Evolutionary conservation across 176 grass and related monocot genomes (phyloP).

Genomic region (Secale cereale): DNA sequence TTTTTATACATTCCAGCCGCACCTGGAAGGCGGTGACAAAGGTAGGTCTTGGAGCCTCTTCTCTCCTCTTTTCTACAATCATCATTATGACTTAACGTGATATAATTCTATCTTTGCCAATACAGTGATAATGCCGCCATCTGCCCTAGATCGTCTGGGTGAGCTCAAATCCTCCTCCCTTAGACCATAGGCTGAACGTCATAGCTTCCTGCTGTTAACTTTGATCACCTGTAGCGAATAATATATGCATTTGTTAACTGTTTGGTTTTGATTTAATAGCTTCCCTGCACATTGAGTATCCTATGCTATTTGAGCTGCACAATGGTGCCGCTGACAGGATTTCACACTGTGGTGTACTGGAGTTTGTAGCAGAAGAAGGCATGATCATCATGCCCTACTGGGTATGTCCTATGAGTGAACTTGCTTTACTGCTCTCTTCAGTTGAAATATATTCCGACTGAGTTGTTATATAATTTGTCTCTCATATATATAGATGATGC

Average conservation of each 20-base stretch:
- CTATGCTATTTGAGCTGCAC: slow-evolving; percentile 86
- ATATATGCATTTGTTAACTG: background rate
- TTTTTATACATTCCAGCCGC: slow-evolving; percentile 56
- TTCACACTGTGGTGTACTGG: slow-evolving; percentile 92
- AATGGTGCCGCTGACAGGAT: slow-evolving; percentile 59
- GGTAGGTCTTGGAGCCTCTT: slow-evolving; percentile 16
- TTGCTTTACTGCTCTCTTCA: background rate
- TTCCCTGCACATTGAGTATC: slow-evolving; percentile 80
- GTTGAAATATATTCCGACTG: background rate
- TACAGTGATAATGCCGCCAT: slow-evolving; percentile 87
- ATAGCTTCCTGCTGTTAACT: slow-evolving; percentile 2
- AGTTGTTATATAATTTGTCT: background rate
- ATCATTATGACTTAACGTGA: slow-evolving; percentile 4
- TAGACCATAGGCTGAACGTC: background rate
- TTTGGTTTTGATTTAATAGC: slow-evolving; percentile 47
- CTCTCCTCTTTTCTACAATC: background rate
- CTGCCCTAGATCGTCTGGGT: slow-evolving; percentile 92
- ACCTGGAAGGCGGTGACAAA: slow-evolving; percentile 84
- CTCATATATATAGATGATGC: slow-evolving; percentile 77
- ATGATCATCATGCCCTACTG: slow-evolving; percentile 93
- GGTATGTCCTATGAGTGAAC: slow-evolving; percentile 38
- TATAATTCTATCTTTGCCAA: slow-evolving; percentile 18
- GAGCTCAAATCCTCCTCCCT: slow-evolving; percentile 15
- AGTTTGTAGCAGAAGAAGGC: slow-evolving; percentile 97
- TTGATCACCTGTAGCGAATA: background rate